Evolutionary conservation across 176 grass and related monocot genomes (phyloP).

Genomic region (Musa acuminata): DNA sequence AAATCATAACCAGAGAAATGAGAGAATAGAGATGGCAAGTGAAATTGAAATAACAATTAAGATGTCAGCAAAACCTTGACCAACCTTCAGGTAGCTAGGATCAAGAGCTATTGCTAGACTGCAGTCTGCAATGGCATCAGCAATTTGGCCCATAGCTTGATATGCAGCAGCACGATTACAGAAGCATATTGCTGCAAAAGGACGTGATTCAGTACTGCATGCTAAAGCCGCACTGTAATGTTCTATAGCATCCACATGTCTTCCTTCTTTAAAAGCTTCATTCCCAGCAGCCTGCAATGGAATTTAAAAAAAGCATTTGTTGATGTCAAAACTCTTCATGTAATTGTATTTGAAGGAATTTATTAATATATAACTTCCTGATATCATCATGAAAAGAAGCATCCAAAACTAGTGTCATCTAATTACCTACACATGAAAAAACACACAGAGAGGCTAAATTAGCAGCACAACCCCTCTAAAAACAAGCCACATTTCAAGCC

Average conservation of each 20-base stretch:
- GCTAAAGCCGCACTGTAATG: slow-evolving; percentile 63
- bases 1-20: background rate
- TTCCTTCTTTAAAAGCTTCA: slow-evolving; percentile 74
- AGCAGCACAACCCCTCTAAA: no score
- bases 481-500: no score
- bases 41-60: background rate
- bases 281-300: slow-evolving; percentile 62
- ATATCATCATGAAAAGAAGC: no score
- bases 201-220: slow-evolving; percentile 47
- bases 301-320: background rate
- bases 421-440: no score
- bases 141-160: slow-evolving; percentile 68
- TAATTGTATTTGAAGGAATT: no score
- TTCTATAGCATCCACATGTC: slow-evolving; percentile 69
- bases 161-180: slow-evolving; percentile 84
- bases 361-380: no score
- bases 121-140: slow-evolving; percentile 89
- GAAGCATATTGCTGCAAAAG: slow-evolving; percentile 69
- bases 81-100: slow-evolving; percentile 60
- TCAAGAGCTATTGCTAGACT: slow-evolving; percentile 76
- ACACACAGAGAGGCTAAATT: no score
- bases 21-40: background rate
- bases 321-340: no score
- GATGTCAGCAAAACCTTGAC: slow-evolving; percentile 4
- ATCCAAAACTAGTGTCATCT: no score